Evolutionary conservation across 2,329 filamentous ascomycete genomes (phyloP).

Genomic region (Fusarium domesticum): DNA sequence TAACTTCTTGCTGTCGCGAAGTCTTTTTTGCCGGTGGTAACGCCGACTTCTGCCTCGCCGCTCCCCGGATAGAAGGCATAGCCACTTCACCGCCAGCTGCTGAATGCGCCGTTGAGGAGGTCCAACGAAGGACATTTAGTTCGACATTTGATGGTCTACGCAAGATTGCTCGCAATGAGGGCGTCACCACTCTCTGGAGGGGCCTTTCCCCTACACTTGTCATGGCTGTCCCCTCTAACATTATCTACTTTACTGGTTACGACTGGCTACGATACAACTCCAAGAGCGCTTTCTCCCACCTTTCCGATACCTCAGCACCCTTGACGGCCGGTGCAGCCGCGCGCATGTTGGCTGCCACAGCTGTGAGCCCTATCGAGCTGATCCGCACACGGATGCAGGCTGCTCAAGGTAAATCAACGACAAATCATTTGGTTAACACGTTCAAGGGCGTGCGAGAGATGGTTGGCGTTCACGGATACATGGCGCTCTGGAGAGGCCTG

Average conservation of each 20-base stretch:
- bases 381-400: conserved; percentile 91
- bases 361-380: conserved; percentile 88
- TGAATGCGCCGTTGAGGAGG: conserved; percentile 85
- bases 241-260: conserved; percentile 98
- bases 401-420: conserved; percentile 54
- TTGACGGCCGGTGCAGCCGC: conserved; percentile 77
- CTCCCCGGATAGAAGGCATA: conserved; percentile 50
- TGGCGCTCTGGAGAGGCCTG: conserved; percentile 84
- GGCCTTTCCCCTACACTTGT: conserved; percentile 89
- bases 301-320: conserved; percentile 70
- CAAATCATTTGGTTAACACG: conserved; percentile 75
- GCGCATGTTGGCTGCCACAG: conserved; percentile 74
- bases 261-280: conserved; percentile 82
- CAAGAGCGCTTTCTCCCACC: conserved; percentile 65
- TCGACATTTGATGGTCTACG: conserved; percentile 88
- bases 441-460: conserved; percentile 73
- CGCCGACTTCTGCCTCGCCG: conserved; percentile 76
- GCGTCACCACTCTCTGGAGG: conserved; percentile 81
- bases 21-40: conserved; percentile 95
- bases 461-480: conserved; percentile 73
- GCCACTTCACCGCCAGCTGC: conserved; percentile 47
- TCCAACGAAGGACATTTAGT: conserved; percentile 76
- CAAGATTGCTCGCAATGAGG: conserved; percentile 95
- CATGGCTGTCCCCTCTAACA: conserved; percentile 93
- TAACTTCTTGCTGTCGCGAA: conserved; percentile 92